These are phyloP conservation scores for Globisporangium polare DNA, from an alignment of 352 stramenopile species.

Conservation along the genomic window DNA sequence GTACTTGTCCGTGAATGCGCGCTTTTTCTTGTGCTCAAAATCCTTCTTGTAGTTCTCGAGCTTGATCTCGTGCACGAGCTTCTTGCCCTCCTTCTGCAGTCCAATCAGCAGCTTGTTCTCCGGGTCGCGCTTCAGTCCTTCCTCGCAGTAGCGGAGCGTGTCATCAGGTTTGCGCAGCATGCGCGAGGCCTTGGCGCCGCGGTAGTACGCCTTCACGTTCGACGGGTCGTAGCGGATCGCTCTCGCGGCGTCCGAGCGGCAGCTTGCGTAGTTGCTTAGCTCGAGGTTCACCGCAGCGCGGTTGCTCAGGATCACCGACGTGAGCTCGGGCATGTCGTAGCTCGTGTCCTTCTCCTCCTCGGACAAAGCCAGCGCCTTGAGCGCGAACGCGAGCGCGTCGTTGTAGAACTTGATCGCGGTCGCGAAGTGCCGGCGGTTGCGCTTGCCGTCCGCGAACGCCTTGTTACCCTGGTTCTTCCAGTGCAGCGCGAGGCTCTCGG, in stretches of 20 bases:
- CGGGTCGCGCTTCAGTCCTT: constrained; percentile 69
- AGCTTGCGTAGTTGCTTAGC: constrained; percentile 86
- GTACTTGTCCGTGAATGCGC: constrained; percentile 73
- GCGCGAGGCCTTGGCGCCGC: constrained; percentile 76
- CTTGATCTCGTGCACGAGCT: constrained; percentile 59
- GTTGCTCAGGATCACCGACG: constrained; percentile 77
- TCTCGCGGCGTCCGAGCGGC: constrained; percentile 70
- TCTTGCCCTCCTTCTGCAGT: constrained; percentile 57
- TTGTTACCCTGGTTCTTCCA: constrained; percentile 90
- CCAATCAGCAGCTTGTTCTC: constrained; percentile 75
- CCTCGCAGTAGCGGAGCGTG: constrained; percentile 76
- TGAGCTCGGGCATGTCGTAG: constrained; percentile 70
- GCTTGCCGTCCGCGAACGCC: constrained; percentile 76
- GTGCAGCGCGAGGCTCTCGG: constrained; percentile 78
- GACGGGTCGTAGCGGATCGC: constrained; percentile 60
- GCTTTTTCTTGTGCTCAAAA: constrained; percentile 63
- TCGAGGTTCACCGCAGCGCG: constrained; percentile 77
- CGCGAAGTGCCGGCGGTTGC: constrained; percentile 64
- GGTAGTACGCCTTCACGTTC: constrained; percentile 85
- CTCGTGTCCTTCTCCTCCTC: constrained; percentile 50
- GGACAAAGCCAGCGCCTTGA: constrained; percentile 70
- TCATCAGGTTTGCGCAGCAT: constrained; percentile 77
- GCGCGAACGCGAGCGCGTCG: constrained; percentile 68
- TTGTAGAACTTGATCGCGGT: constrained; percentile 81
- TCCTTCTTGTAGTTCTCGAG: constrained; percentile 59